Evolutionary conservation across 140 eudicot species (phyloP), one percentile per base, ranked within the genome.

Genomic region (Bidens hawaiensis): DNA sequence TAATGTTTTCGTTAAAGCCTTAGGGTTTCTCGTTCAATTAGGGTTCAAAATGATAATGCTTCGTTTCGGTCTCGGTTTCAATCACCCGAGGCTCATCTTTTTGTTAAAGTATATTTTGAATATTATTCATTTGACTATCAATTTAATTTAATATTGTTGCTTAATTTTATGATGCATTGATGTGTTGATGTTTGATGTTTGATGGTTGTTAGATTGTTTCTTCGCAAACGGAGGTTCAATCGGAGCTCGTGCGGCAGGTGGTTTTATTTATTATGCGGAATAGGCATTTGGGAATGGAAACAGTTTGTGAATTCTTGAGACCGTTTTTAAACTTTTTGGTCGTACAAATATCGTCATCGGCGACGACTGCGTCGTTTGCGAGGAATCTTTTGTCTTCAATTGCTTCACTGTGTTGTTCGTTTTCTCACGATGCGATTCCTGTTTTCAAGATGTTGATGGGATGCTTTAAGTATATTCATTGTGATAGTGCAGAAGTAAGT

Each of bases 401-500:
- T 60, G 77, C 88, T 6, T 84, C 95, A 3, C 62, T 85, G 15
- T 85, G 90, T 70, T 85, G 97, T 67, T 85, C 86, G 16, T 79
- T 73, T 53, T 76, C 93, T 43, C 4, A 19, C 26, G 95, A 88
- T 53, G 79, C 94, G 58, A 38, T 85, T 48, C 90, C 96, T 54
- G 69, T 88, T 51, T 70, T 93, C 42, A 83, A 81, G 81, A 62
- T 93, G 60, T 64, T 93, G 79, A 70, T 65, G 51, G 60, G 79
- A 56, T 74, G 85, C 71, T 76, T 75, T 27, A 85, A 67, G 43
- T 77, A 65, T 59, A 65, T 79, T 41, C 75, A 72, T 27, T 72
- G 89, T 76, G 62, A 73, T 46, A 73, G 76, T 69, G 79, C 82
- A 16, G 88, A 88, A 74, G 99, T 93, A 68, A 85, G 97, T 85